Base-by-base conservation (phyloP, 495 filamentous ascomycete genomes). In the Penicillium steckii region DNA sequence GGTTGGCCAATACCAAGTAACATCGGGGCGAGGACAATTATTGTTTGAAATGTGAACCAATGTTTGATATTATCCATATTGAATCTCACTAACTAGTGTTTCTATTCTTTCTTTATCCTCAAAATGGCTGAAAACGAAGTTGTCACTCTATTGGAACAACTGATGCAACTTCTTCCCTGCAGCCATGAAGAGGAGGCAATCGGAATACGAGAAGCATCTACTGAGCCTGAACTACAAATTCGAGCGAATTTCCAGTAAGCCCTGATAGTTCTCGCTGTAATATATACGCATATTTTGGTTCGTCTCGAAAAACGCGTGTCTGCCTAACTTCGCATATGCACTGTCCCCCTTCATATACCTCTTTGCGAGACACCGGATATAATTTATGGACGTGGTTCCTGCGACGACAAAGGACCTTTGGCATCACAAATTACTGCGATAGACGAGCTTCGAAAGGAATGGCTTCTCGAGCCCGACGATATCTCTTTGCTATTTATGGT, bases 361-460 rank as follows among this genome's bases (percentile, higher is more conserved):
- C 44, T 65, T 9, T 45, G 54, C 15, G 64, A 73, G 51, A 72
- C 68, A 2, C 74, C 82, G 8, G 62, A 70, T 27, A 59, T 67
- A 26, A 82, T 88, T 25, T 79, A 75, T 44, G 90, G 90, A 8
- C 82, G 90, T 18, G 90, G 90, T 32, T 82, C 79, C 38, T 89
- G 91, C 52, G 90, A 95, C 59, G 90, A 85, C 46, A 95, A 95
- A 62, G 89, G 73, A n/a, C 83, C 81, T 62, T 79, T 94, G n/a
- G 90, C 90, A 2, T 74, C 86, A 6, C 85, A 88, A 67, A 79
- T 89, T 44, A 75, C 62, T 13, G 87, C 87, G 1, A 59, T 86
- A 0, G 64, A 79, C 56, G 53, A 57, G 48, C 53, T 65, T 4
- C 44, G 56, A 3, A 48, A 32, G 0, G 51, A 61, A 24, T 38